A percentile compares a stretch with the other conserved stretches of the same genome.
phyloP scores from a whole-genome alignment of 306 rosid species.

The Citrullus amarus region DNA sequence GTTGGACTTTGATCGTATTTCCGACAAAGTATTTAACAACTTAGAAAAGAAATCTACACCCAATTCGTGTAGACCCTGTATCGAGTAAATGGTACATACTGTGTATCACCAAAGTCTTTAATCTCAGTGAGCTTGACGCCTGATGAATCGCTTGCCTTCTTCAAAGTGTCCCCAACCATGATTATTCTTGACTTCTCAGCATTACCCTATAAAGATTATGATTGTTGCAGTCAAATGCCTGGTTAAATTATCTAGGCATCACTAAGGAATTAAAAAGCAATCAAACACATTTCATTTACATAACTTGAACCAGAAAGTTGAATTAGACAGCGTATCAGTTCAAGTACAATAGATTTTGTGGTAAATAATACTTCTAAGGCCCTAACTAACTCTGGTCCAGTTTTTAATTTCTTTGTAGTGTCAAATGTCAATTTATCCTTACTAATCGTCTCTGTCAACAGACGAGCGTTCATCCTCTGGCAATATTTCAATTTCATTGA shows the following conservation, averaged over 20 bases:
- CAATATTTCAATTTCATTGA: background rate
- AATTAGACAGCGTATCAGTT: background rate
- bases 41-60: background rate
- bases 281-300: background rate
- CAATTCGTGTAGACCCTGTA: background rate
- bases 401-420: background rate
- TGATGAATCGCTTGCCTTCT: slow-evolving; percentile 61
- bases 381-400: background rate
- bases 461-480: background rate
- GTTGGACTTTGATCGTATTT: too few species aligned
- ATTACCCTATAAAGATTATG: slow-evolving; percentile 39
- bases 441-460: background rate
- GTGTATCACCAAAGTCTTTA: slow-evolving; percentile 44
- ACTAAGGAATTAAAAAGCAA: background rate
- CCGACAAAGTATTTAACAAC: too few species aligned
- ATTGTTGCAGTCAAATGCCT: background rate
- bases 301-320: background rate
- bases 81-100: slow-evolving; percentile 26
- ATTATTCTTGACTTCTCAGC: slow-evolving; percentile 86
- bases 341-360: background rate
- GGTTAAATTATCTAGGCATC: background rate
- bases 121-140: slow-evolving; percentile 41
- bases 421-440: background rate
- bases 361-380: background rate
- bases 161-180: slow-evolving; percentile 91